Base-by-base conservation (phyloP, 1,139 yeast species). In the Taphrina communis region DNA sequence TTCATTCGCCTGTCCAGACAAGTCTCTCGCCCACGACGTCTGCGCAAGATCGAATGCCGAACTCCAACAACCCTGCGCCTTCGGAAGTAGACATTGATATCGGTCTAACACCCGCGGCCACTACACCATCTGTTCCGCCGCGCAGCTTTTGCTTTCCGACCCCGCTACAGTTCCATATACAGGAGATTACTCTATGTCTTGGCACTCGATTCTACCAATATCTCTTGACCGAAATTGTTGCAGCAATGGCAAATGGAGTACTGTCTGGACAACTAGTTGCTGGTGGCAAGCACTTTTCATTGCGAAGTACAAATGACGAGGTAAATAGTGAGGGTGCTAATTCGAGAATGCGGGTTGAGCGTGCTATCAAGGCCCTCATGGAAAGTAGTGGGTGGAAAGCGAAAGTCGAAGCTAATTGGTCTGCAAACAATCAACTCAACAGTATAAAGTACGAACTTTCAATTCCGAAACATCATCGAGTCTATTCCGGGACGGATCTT, bases 391-490 rank as follows among this genome's bases (percentile, higher is more conserved):
- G 48, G 14, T 56, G 60, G 60, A 41, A 38, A 39, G 60, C 60
- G 9, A 56, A 19, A 39, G 48, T 41, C 35, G 60, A 56, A 19
- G 36, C 50, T 14, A 17, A 21, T 17, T 56, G 60, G 60, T 25
- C 42, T 41, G 48, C 36, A 9, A 7, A 38, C 17, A 41, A 56
- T 41, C 48, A 56, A 19, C 36, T 56, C 1, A 19, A 19, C 7
- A 41, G 60, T 21, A 19, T 56, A 41, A 41, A 21, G 48, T 56
- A 56, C 17, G 48, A 56, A 21, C 48, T 56, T 21, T 41, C 46
- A n/a, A 21, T 56, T 39, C 60, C 60, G 36, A 21, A 39, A 56
- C 46, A 53, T 35, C 25, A 36, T 31, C 41, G 41, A 53, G 25
- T 31, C 35, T 36, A 19, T 50, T 50, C 53, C 36, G 53, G n/a